These are phyloP conservation scores for Immersiporthe knoxdaviesiana DNA, from an alignment of 2,329 filamentous ascomycete species.

Conservation along the genomic window DNA sequence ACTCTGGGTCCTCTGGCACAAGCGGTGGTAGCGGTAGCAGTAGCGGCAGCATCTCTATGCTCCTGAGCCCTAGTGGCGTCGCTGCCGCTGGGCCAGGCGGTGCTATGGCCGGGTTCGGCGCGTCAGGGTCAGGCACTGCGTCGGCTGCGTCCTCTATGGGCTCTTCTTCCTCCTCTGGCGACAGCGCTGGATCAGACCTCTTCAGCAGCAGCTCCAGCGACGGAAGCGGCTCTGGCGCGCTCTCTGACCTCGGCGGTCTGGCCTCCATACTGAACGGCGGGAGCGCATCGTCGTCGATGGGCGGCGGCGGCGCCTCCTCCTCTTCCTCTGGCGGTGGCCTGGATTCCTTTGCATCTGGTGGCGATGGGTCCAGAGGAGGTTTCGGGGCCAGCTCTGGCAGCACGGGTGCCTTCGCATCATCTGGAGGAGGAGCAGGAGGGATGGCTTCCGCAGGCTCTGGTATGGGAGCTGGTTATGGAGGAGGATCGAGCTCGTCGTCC, in stretches of 20 bases:
- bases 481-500: background rate
- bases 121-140: background rate
- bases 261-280: background rate
- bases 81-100: background rate
- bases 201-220: background rate
- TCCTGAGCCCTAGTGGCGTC: background rate
- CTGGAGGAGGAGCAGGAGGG: background rate
- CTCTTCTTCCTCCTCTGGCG: background rate
- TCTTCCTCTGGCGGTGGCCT: background rate
- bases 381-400: background rate
- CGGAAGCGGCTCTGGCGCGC: background rate
- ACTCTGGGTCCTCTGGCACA: background rate
- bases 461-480: background rate
- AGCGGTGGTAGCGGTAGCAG: background rate
- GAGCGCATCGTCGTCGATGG: background rate
- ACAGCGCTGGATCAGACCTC: background rate
- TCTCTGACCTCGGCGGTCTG: background rate
- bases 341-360: background rate
- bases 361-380: background rate
- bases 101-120: constrained; percentile 1
- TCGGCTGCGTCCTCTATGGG: background rate
- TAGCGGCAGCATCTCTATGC: background rate
- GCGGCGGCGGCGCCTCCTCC: background rate
- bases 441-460: background rate
- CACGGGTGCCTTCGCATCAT: background rate